Evolutionary conservation across 1,284 basidiomycete species (phyloP), one percentile per base, ranked within the genome.

Genomic region (Melanopsichium pennsylvanicum): DNA sequence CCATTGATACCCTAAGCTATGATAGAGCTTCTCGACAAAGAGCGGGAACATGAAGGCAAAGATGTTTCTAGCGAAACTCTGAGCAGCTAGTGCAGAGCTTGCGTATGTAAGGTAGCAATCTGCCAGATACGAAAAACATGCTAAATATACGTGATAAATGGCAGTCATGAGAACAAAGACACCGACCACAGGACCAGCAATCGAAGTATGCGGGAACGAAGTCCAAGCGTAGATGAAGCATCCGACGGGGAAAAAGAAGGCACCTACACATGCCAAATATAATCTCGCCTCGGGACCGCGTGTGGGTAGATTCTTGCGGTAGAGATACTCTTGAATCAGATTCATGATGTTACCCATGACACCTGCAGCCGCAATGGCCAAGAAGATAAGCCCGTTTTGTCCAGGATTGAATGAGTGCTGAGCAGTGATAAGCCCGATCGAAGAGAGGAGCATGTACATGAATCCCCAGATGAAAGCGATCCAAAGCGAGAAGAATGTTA

Each of bases 71-170:
- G 85, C 86, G 33, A 91, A 82, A 75, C 87, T 88, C 80, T 91
- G 90, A 0, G 88, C 90, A 0, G 90, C 90, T 16, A 90, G 82
- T 1, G 90, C 89, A 1, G 88, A 90, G 0, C 88, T 89, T 5
- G 90, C 90, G 63, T 87, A 91, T 2, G 87, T 85, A 0, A 77
- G 58, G 51, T 81, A 82, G 5, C 18, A 8, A 19, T 71, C 68
- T 2, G 59, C 63, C 4, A 90, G 84, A 70, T 90, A 90, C 16
- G 86, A 84, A 77, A 90, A 80, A 0, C 70, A 72, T 4, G 73
- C 64, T 1, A 79, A 55, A 41, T 84, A 84, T 16, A 82, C 70
- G 11, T 60, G 44, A 35, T 73, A 82, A 15, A 82, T 57, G 7
- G 56, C 64, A 1, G 39, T 35, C 69, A 80, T 74, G 10, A 75